These are phyloP conservation scores for Castanea crenata DNA, from an alignment of 306 rosid species.

Conservation along the genomic window DNA sequence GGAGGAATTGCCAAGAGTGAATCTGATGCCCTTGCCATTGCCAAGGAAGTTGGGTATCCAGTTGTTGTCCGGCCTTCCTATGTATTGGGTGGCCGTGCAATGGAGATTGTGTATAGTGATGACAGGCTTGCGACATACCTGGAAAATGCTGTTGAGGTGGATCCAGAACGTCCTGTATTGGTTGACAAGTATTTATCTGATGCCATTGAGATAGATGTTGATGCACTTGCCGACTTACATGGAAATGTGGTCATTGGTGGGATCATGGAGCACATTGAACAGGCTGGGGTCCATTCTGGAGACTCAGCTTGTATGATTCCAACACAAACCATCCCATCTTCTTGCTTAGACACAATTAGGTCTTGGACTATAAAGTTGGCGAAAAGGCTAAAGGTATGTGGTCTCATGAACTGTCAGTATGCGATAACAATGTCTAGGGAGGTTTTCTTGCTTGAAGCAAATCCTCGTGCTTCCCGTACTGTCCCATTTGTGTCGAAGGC, in stretches of 20 bases:
- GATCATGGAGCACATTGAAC: conserved; percentile 99
- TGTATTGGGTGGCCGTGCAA: conserved; percentile 97
- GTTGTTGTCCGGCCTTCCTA: conserved; percentile 95
- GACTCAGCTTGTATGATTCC: conserved; percentile 96
- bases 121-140: conserved; percentile 76
- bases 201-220: conserved; percentile 91
- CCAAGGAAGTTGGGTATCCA: conserved; percentile 82
- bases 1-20: conserved; percentile 99
- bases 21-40: conserved; percentile 79
- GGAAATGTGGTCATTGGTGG: conserved; percentile 99
- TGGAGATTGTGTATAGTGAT: conserved; percentile 92
- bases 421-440: conserved; percentile 78
- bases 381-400: conserved; percentile 70
- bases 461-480: conserved; percentile 92
- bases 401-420: conserved; percentile 97
- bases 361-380: conserved; percentile 89
- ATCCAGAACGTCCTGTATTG: conserved; percentile 93
- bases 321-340: conserved; percentile 67
- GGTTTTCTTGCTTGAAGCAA: conserved; percentile 91
- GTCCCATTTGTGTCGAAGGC: conserved; percentile 98
- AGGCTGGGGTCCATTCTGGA: conserved; percentile 98
- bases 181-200: conserved; percentile 85
- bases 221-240: conserved; percentile 88
- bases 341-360: conserved; percentile 78
- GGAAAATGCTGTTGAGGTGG: conserved; percentile 91